Evolutionary conservation across 768 basidiomycete species (phyloP).

Genomic region (Floccularia luteovirens): DNA sequence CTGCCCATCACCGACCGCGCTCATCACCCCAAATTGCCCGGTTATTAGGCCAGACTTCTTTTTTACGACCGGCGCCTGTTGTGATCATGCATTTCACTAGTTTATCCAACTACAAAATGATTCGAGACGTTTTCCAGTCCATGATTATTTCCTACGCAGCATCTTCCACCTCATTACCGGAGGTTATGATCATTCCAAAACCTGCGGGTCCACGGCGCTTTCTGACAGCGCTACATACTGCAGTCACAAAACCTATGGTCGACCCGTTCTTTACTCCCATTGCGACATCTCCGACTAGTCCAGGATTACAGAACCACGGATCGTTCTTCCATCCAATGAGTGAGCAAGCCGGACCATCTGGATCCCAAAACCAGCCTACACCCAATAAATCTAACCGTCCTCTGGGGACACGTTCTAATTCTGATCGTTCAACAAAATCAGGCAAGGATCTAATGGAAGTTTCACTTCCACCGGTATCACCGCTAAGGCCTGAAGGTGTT

Average conservation of each 20-base stretch:
- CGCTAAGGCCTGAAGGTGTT: conserved; percentile 59
- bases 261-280: conserved; percentile 94
- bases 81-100: conserved; percentile 91
- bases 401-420: conserved; percentile 44
- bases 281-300: conserved; percentile 83
- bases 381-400: conserved; percentile 38
- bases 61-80: conserved; percentile 20
- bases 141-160: conserved; percentile 41
- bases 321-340: conserved; percentile 31
- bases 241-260: conserved; percentile 75
- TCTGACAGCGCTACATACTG: conserved; percentile 87
- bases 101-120: conserved; percentile 78
- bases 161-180: conserved; percentile 51
- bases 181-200: conserved; percentile 96
- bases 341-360: not conserved
- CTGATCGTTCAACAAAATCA: conserved; percentile 57
- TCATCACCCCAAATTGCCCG: conserved; percentile 79
- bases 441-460: conserved; percentile 35
- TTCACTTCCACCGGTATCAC: conserved; percentile 55
- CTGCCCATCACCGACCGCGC: conserved; percentile 61
- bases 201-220: conserved; percentile 93
- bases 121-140: conserved; percentile 80
- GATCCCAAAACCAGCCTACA: conserved; percentile 18
- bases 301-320: conserved; percentile 40
- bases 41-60: conserved; percentile 27